A percentile compares a stretch with the other conserved stretches of the same genome.
Conservation (phyloP, 768 basidiomycete genomes). For the Collybiopsis luxurians region DNA sequence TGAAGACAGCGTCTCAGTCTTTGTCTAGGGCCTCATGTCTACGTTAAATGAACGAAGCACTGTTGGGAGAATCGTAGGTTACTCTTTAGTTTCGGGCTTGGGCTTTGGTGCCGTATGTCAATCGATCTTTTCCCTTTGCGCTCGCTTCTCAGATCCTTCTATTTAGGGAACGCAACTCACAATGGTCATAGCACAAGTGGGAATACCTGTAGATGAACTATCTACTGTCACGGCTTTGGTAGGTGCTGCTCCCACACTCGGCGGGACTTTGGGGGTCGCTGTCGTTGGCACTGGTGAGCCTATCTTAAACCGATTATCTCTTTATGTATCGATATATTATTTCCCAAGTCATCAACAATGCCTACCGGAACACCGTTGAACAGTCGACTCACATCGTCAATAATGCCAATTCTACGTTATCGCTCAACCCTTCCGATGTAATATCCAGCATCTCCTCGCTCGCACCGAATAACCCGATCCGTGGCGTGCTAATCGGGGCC, state of each 20-base stretch:
- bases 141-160: neutral
- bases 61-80: slow-evolving; percentile 19
- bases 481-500: slow-evolving; percentile 12
- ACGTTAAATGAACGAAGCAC: slow-evolving; percentile 19
- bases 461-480: slow-evolving; percentile 8
- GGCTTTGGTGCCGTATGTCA: slow-evolving; percentile 21
- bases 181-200: slow-evolving; percentile 22
- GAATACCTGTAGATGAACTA: slow-evolving; percentile 18
- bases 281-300: slow-evolving; percentile 20
- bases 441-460: slow-evolving; percentile 12
- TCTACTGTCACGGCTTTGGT: slow-evolving; percentile 24
- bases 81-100: slow-evolving; percentile 19
- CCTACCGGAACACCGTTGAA: slow-evolving; percentile 13
- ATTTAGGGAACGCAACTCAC: slow-evolving; percentile 19
- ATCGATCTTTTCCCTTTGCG: neutral
- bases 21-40: slow-evolving; percentile 19
- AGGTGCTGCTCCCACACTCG: slow-evolving; percentile 17
- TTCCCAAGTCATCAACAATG: slow-evolving; percentile 21
- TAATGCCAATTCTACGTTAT: slow-evolving; percentile 4
- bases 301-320: neutral
- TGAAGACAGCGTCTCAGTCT: neutral
- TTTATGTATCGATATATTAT: neutral
- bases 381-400: neutral
- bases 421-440: slow-evolving; percentile 19
- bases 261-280: slow-evolving; percentile 24